Base-by-base conservation (phyloP, 2,329 filamentous ascomycete genomes). In the Pyrenochaeta sp. region DNA sequence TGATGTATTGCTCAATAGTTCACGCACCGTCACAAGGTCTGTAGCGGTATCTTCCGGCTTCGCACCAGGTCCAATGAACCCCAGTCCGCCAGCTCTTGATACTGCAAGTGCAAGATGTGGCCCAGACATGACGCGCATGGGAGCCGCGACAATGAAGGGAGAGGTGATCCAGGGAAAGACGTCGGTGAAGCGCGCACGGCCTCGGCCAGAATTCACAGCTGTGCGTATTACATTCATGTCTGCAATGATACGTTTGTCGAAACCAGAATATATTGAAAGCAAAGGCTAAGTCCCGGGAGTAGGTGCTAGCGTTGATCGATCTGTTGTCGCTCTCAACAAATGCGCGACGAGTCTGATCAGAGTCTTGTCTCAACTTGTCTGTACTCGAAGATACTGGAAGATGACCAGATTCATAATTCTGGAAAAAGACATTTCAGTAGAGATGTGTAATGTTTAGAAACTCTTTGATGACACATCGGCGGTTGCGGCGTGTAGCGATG, bases 41-140 rank as follows among this genome's bases (percentile, higher is more conserved):
- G 32, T 49, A 18, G 45, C 45, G n/a, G 78, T 70, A 18, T 58
- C 70, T 7, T 69, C 69, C 17, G 63, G 69, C 56, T 77, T 73
- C 45, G 57, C 73, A 49, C 76, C 76, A 11, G 69, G 73, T 30
- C 72, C 77, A n/a, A 79, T 61, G 59, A 78, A 79, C 18, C 77
- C 77, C 0, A 79, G 50, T 6, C 55, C 57, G 35, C 80, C 79
- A 20, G 82, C 80, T 53, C 70, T 71, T 2, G 83, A 85, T n/a
- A 90, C 82, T 30, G 84, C 81, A 17, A 85, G 73, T 7, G 87
- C 85, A 1, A 91, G 80, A 1, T 61, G 79, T 61, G 67, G 81
- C 69, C 66, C 81, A 67, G 80, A 77, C 49, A 90, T 83, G 35
- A 85, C 78, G 47, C 86, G 82, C 88, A 91, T 90, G 0, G 89